Evolutionary conservation across 352 stramenopile species (phyloP).

Genomic region (Globisporangium perplexum): DNA sequence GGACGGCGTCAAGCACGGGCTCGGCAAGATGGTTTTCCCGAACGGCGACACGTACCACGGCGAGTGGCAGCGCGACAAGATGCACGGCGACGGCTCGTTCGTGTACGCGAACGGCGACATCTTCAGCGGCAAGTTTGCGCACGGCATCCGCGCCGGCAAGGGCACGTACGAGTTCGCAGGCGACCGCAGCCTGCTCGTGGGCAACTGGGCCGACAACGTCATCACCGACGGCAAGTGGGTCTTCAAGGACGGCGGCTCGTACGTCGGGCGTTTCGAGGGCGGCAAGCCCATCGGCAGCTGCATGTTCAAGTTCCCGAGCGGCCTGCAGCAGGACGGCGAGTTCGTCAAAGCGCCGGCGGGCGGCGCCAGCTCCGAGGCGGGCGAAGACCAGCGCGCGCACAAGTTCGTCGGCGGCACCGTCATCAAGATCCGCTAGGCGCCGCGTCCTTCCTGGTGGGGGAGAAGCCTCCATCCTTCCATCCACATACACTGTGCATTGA

Average conservation of each 20-base stretch:
- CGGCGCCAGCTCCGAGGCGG: conserved; percentile 25
- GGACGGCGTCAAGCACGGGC: conserved; percentile 75
- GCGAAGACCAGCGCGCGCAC: conserved; percentile 45
- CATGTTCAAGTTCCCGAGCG: conserved; percentile 83
- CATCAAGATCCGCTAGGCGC: conserved; percentile 55
- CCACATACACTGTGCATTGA: conserved; percentile 5
- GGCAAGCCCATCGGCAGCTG: conserved; percentile 86
- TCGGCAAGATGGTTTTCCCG: conserved; percentile 90
- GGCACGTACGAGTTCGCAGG: conserved; percentile 87
- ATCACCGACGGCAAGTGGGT: conserved; percentile 90
- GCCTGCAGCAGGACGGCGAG: conserved; percentile 80
- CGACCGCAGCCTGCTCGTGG: conserved; percentile 82
- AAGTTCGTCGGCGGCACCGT: conserved; percentile 70
- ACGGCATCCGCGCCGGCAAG: conserved; percentile 77
- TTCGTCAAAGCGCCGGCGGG: conserved; percentile 53
- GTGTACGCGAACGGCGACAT: conserved; percentile 91
- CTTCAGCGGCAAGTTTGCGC: conserved; percentile 82
- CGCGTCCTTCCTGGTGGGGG: too few species aligned
- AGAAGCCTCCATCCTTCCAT: neutral
- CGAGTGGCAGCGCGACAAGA: conserved; percentile 80
- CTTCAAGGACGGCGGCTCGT: conserved; percentile 85
- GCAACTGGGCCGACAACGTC: conserved; percentile 80
- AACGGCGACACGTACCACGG: conserved; percentile 89
- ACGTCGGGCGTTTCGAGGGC: conserved; percentile 79
- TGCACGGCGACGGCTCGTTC: conserved; percentile 89